Evolutionary conservation across 768 basidiomycete species (phyloP).

Genomic region (Russula olivacea): DNA sequence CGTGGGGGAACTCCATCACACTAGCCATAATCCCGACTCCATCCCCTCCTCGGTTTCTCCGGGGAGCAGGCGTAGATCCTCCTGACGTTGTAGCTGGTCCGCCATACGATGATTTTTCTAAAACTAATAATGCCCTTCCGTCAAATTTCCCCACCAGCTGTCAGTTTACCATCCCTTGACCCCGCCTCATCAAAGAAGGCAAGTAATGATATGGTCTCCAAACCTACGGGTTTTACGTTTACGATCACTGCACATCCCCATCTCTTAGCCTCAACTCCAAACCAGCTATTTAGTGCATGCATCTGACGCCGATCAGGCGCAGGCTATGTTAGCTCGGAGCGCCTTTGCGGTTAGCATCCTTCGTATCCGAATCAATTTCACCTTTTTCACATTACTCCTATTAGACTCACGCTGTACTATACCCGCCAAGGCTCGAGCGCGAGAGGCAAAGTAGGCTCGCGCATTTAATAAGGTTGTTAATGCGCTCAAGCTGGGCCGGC

Average conservation of each 20-base stretch:
- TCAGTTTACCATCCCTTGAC: constrained; percentile 33
- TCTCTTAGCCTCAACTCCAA: constrained; percentile 25
- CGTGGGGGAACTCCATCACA: too few relatives aligned
- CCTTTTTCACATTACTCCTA: constrained; percentile 22
- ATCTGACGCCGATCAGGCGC: constrained; percentile 82
- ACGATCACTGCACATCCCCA: constrained; percentile 20
- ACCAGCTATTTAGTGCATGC: constrained; percentile 81
- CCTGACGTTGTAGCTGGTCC: constrained; percentile 52
- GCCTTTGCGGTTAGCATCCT: constrained; percentile 63
- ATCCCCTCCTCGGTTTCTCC: constrained; percentile 59
- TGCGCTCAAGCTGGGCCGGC: constrained; percentile 47
- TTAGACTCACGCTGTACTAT: constrained; percentile 83
- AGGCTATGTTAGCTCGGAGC: constrained; percentile 82
- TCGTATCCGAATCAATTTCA: constrained; percentile 16
- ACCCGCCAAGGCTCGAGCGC: constrained; percentile 77
- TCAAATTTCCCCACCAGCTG: constrained; percentile 24
- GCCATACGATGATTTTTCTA: constrained; percentile 55
- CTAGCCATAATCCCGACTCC: constrained; percentile 65
- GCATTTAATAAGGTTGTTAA: constrained; percentile 75
- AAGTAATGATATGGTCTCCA: constrained; percentile 84
- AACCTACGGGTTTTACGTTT: constrained; percentile 74
- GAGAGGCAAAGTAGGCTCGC: constrained; percentile 57
- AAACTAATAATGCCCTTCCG: constrained; percentile 29
- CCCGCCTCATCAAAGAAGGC: constrained; percentile 41
- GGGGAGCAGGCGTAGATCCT: constrained; percentile 37